Evolutionary conservation across 768 basidiomycete genomes (phyloP).

Genomic region (Vararia minispora): DNA sequence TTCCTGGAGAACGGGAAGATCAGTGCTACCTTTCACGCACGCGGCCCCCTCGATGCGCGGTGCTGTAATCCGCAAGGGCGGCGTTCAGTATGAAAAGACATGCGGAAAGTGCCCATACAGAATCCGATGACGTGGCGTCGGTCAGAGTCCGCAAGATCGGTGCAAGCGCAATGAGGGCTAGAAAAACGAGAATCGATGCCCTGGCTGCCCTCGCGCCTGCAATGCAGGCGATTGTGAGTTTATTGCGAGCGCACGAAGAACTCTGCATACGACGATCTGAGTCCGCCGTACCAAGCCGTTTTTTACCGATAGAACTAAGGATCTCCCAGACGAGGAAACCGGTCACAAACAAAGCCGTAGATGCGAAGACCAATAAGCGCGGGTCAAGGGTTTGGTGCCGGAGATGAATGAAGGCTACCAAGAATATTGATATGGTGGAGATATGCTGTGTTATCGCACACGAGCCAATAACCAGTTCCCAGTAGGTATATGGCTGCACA

Average conservation of each 20-base stretch:
- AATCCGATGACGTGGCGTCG: constrained; percentile 91
- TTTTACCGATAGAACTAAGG: constrained; percentile 26
- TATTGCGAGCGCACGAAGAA: background rate
- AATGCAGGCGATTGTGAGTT: constrained; percentile 1
- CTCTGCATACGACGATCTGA: constrained; percentile 8
- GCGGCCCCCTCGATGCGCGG: constrained; percentile 30
- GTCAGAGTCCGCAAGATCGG: constrained; percentile 89
- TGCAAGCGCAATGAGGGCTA: constrained; percentile 80
- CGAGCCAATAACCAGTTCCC: constrained; percentile 56
- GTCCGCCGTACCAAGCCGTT: background rate
- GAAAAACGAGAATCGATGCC: constrained; percentile 78
- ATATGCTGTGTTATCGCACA: constrained; percentile 80
- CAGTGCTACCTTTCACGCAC: constrained; percentile 45
- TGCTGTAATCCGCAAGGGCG: constrained; percentile 74
- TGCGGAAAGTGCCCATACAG: constrained; percentile 92
- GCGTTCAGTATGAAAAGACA: constrained; percentile 73
- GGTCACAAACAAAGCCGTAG: constrained; percentile 42
- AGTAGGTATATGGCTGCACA: constrained; percentile 69
- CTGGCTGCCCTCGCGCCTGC: constrained; percentile 67
- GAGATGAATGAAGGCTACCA: constrained; percentile 68
- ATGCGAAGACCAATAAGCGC: constrained; percentile 54
- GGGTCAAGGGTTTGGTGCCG: constrained; percentile 57
- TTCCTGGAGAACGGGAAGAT: constrained; percentile 1
- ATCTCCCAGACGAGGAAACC: constrained; percentile 59
- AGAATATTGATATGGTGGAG: constrained; percentile 68